These are phyloP conservation scores for Kodamaea plutei DNA, from an alignment of 1,139 yeast species.

Conservation along the genomic window DNA sequence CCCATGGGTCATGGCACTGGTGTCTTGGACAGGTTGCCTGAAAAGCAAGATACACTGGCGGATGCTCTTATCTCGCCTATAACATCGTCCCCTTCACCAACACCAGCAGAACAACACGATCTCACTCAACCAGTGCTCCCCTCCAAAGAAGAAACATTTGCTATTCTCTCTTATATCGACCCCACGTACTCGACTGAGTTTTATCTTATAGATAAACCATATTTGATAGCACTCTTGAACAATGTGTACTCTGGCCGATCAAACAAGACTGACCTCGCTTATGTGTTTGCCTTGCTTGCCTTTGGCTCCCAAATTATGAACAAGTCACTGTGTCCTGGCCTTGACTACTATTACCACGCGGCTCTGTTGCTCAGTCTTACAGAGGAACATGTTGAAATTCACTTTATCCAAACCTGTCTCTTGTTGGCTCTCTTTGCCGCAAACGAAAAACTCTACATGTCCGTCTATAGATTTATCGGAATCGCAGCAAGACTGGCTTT, in stretches of 20 bases:
- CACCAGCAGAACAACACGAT: no score
- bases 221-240: constrained; percentile 3
- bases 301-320: constrained; percentile 31
- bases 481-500: constrained; percentile 46
- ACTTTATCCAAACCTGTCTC: constrained; percentile 43
- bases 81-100: no score
- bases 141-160: constrained; percentile 23
- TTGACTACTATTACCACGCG: constrained; percentile 36
- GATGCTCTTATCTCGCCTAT: no score
- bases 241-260: constrained; percentile 6
- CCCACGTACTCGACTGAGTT: constrained; percentile 37
- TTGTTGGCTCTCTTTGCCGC: constrained; percentile 46
- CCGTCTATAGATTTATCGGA: constrained; percentile 48
- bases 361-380: constrained; percentile 36
- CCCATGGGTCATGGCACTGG: no score
- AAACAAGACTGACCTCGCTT: constrained; percentile 19
- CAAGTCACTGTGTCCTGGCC: constrained; percentile 37
- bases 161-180: constrained; percentile 28
- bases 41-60: no score
- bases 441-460: constrained; percentile 44
- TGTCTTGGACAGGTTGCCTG: no score
- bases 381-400: constrained; percentile 36
- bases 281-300: constrained; percentile 32
- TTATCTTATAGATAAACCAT: constrained; percentile 30
- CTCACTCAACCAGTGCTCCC: no score